Conservation (phyloP, 768 basidiomycete genomes). For the Leucosporidium scottii region DNA sequence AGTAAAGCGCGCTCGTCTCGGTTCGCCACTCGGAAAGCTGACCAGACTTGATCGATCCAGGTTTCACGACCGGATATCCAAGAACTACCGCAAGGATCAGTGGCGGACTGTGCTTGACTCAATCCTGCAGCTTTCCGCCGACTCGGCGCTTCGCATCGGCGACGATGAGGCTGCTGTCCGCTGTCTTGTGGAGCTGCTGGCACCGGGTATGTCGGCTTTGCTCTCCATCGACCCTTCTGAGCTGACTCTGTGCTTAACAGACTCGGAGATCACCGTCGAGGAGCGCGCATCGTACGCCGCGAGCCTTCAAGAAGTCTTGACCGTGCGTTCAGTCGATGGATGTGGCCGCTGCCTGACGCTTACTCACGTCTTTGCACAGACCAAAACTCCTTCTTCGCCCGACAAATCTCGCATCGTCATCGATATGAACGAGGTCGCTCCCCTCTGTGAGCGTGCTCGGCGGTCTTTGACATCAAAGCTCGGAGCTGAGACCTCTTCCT, state of each 20-base stretch:
- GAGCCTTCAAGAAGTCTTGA: slow-evolving; percentile 64
- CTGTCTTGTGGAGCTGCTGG: slow-evolving; percentile 75
- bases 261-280: slow-evolving; percentile 21
- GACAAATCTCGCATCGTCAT: slow-evolving; percentile 38
- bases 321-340: slow-evolving; percentile 47
- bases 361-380: slow-evolving; percentile 47
- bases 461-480: slow-evolving; percentile 10
- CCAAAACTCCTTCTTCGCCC: slow-evolving; percentile 58
- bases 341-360: neutral
- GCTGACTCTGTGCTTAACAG: neutral
- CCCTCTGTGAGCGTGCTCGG: slow-evolving; percentile 51
- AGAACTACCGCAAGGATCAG: slow-evolving; percentile 74
- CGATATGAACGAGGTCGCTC: slow-evolving; percentile 49
- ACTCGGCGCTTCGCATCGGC: slow-evolving; percentile 68
- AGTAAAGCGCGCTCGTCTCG: slow-evolving; percentile 48
- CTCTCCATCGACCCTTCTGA: neutral
- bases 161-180: slow-evolving; percentile 69
- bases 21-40: neutral
- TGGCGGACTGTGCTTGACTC: slow-evolving; percentile 71
- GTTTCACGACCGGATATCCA: slow-evolving; percentile 88
- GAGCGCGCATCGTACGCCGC: slow-evolving; percentile 50
- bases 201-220: slow-evolving; percentile 51
- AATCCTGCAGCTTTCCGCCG: slow-evolving; percentile 70
- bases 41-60: slow-evolving; percentile 44
- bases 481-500: neutral